A percentile compares a stretch with the other conserved stretches of the same genome.
These are phyloP conservation scores for Allomyces macrogynus DNA, from an alignment of 192 early-diverging fungal species.

Conservation along the genomic window DNA sequence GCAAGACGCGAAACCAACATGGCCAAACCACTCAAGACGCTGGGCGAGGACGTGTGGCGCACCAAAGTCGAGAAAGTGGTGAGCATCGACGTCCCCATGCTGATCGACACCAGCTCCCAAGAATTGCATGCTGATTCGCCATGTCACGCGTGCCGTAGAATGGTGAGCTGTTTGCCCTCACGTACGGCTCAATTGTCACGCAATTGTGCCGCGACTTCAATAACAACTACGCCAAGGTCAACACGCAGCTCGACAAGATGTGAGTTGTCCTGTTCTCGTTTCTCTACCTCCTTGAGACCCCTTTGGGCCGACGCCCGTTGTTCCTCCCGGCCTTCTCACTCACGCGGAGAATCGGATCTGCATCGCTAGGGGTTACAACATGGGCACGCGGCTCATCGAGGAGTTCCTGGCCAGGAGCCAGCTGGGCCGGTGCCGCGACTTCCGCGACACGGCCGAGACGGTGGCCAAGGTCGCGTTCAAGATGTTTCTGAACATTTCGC, in stretches of 20 bases:
- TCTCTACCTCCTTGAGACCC: not conserved
- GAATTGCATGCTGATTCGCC: slow-evolving; percentile 6
- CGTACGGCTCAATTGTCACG: slow-evolving; percentile 90
- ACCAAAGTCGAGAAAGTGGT: slow-evolving; percentile 87
- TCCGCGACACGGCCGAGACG: slow-evolving; percentile 79
- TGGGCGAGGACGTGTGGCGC: slow-evolving; percentile 95
- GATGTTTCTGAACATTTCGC: slow-evolving; percentile 81
- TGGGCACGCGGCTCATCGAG: slow-evolving; percentile 83
- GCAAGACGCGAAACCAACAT: too few relatives aligned
- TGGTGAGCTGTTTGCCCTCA: slow-evolving; percentile 89
- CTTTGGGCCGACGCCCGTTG: not conserved
- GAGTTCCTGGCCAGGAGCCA: slow-evolving; percentile 75
- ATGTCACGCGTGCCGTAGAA: not conserved
- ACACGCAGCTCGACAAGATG: slow-evolving; percentile 96
- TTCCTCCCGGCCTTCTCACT: not conserved
- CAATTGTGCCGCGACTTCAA: slow-evolving; percentile 81
- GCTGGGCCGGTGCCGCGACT: slow-evolving; percentile 63
- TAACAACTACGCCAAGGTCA: slow-evolving; percentile 79
- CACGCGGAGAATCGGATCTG: not conserved
- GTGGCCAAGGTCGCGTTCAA: slow-evolving; percentile 96
- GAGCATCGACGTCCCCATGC: slow-evolving; percentile 7
- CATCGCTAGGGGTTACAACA: slow-evolving; percentile 77
- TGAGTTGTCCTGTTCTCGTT: slow-evolving; percentile 13
- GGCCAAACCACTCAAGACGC: slow-evolving; percentile 42
- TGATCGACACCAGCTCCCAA: not conserved